Evolutionary conservation across 257 asterid genomes (phyloP).

Genomic region (Buddleja alternifolia): DNA sequence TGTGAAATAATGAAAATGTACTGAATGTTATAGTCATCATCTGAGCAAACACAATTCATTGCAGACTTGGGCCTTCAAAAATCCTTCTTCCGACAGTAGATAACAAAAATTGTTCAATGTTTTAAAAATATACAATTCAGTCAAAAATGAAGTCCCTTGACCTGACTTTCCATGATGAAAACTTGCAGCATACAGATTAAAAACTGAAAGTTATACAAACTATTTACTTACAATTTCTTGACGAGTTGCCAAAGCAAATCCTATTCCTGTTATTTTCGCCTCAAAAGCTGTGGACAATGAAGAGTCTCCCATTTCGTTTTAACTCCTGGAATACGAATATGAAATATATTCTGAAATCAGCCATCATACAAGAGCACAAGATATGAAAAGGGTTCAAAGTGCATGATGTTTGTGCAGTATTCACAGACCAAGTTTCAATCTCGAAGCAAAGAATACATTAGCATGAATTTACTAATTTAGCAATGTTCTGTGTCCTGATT

Average conservation of each 20-base stretch:
- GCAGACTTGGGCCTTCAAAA: slow-evolving; percentile 12
- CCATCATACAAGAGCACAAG: slow-evolving; percentile 6
- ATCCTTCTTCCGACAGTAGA: not conserved
- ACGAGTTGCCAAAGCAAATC: slow-evolving; percentile 73
- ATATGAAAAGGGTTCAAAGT: slow-evolving; percentile 14
- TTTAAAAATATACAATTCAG: not conserved
- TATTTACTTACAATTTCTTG: slow-evolving; percentile 77
- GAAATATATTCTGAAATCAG: slow-evolving; percentile 18
- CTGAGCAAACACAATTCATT: slow-evolving; percentile 4
- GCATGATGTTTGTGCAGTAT: slow-evolving; percentile 8
- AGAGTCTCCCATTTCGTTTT: slow-evolving; percentile 62
- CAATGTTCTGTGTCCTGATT: not conserved
- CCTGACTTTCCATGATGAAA: slow-evolving; percentile 6
- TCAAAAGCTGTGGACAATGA: slow-evolving; percentile 42
- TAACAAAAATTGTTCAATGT: slow-evolving; percentile 15
- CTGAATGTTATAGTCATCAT: slow-evolving; percentile 1
- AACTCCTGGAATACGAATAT: slow-evolving; percentile 36
- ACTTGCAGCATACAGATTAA: slow-evolving; percentile 4
- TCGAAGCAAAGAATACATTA: slow-evolving; percentile 12
- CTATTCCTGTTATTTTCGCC: slow-evolving; percentile 63
- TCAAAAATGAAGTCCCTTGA: slow-evolving; percentile 18
- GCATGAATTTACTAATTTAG: not conserved
- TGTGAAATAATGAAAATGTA: slow-evolving; percentile 8
- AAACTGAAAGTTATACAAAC: slow-evolving; percentile 18
- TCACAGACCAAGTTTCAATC: slow-evolving; percentile 1